Evolutionary conservation across 2,329 filamentous ascomycete genomes (phyloP), one percentile per base, ranked within the genome.

Genomic region (Xenoacremonium recifei): DNA sequence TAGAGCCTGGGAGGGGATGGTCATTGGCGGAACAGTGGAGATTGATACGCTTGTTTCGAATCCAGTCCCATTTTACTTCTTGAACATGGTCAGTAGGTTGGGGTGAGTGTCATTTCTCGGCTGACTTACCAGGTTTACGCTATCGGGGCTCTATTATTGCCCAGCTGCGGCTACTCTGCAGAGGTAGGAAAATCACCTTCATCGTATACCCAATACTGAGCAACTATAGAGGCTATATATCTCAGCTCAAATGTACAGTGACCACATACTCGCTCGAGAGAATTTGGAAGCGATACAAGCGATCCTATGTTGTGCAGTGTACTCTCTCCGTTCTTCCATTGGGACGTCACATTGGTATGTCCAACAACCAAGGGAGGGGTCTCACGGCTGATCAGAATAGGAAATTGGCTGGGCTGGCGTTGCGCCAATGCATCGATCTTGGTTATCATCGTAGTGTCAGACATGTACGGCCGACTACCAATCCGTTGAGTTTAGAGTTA

Each of bases 281-380:
- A 63, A 50, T 31, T 39, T 65, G 1, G 55, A 62, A 42, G 57
- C 61, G 1, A 62, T 66, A 35, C 62, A 66, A 39, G 57, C 55
- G 3, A 52, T 65, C 7, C 39, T 66, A 2, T 62, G 57, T 30
- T 63, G 52, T 38, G 61, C 61, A 1, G 53, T 64, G 4, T 63
- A 60, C 20, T 62, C 62, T 16, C 32, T 46, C 7, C 40, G 40
- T 9, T 46, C 44, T 16, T 23, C 37, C 3, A 39, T 19, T 13
- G 42, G 34, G 2, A 21, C 42, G 35, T 45, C 42, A 0, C 23
- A 27, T 4, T 45, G 42, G 42, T 41, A 37, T 20, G 7, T n/a
- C 7, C 29, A 9, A 11, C n/a, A 6, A 10, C 6, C 6, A 7
- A 6, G 5, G 11, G 12, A 20, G 23, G 15, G 7, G n/a, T 12